Evolutionary conservation across 2,329 filamentous ascomycete genomes (phyloP).

Genomic region (Alternaria gansuensis): DNA sequence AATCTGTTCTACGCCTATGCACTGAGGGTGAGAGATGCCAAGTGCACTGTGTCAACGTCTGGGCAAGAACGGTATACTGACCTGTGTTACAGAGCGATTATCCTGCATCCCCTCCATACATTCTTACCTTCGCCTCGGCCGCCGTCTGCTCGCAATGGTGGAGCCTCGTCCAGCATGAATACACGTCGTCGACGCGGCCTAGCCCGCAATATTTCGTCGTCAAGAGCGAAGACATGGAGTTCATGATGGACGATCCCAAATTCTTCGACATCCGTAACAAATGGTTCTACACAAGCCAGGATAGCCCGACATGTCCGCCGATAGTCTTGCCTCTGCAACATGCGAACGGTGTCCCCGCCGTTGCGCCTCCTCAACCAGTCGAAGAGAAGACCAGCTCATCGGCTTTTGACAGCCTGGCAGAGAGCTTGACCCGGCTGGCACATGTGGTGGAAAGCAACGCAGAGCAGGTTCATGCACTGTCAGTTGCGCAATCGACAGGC

Average conservation of each 20-base stretch:
- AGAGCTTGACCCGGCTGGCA: constrained; percentile 39
- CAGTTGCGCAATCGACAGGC: constrained; percentile 47
- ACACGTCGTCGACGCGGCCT: constrained; percentile 41
- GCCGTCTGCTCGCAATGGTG: constrained; percentile 47
- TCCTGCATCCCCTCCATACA: constrained; percentile 44
- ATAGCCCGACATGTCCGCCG: constrained; percentile 32
- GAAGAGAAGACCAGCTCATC: constrained; percentile 23
- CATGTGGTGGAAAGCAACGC: constrained; percentile 44
- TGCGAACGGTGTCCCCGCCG: constrained; percentile 35
- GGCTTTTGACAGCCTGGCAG: constrained; percentile 37
- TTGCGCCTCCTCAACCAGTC: constrained; percentile 10
- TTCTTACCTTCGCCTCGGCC: constrained; percentile 49
- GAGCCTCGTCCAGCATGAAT: constrained; percentile 44
- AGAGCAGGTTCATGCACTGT: constrained; percentile 46
- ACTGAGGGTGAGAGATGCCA: constrained; percentile 37
- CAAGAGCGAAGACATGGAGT: constrained; percentile 48
- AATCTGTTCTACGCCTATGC: constrained; percentile 50
- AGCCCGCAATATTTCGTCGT: constrained; percentile 49
- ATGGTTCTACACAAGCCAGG: constrained; percentile 47
- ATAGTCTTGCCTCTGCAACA: constrained; percentile 46
- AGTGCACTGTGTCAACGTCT: background rate
- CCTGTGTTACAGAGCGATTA: constrained; percentile 39
- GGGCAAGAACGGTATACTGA: constrained; percentile 21
- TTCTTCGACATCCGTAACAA: constrained; percentile 44
- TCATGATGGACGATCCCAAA: constrained; percentile 44